Evolutionary conservation across 768 basidiomycete species (phyloP), one percentile per base, ranked within the genome.

Genomic region (Tricholoma saponaceum): DNA sequence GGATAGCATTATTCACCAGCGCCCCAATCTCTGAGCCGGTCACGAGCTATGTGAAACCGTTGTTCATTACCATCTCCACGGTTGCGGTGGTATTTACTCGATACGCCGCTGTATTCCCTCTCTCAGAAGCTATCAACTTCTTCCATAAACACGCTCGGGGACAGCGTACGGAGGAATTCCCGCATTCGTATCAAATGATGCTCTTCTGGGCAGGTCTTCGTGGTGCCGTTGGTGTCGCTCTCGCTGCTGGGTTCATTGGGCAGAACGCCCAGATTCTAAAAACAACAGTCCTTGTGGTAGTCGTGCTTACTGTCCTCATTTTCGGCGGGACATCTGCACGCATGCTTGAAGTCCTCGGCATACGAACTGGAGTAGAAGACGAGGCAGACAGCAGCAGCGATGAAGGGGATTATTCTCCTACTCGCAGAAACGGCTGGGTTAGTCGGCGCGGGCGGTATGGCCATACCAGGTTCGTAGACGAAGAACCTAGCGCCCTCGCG

Each of bases 101-200:
- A 43, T 98, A 98, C 67, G 89, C 85, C 0, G 92, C 95, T 16
- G 95, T 98, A 16, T 98, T 98, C 79, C 96, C 96, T 1, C 81
- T 98, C 16, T 92, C 94, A 3, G 91, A 95, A 64, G 83, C 83
- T 25, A 97, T 99, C 85, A 99, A 99, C 76, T 80, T 97, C 62
- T 87, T 98, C 79, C 89, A 87, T 64, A 76, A 73, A 58, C 90
- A 95, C 59, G 87, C 83, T 2, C 84, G 92, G 1, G 94, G 94
- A 1, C 91, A 95, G 66, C 83, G 94, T 41, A 75, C 81, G 22
- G 95, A 97, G 62, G 95, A 98, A 64, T 76, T 99, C 4, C 95
- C 97, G 0, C 95, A 98, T 71, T 95, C 94, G 10, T 98, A 99
- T 67, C 95, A 98, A 66, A 96, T 98, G 92, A 97, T 98, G 95